Evolutionary conservation across 331 rosid genomes (phyloP), one percentile per base, ranked within the genome.

Genomic region (Acacia concinna): DNA sequence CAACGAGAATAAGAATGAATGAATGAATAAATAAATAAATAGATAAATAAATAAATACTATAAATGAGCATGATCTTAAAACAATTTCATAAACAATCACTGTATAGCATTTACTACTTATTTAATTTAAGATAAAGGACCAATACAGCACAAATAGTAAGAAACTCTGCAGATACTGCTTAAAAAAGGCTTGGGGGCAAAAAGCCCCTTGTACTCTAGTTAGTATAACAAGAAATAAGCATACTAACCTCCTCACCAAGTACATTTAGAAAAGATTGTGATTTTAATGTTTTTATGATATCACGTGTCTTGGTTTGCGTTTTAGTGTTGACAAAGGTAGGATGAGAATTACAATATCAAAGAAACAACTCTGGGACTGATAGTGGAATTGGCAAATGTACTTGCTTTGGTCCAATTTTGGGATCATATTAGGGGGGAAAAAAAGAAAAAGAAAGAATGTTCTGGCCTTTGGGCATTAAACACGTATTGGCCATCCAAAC

Each of bases 401-500:
- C 57, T 47, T 49, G 57, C 25, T 49, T 20, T 49, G 57, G 60
- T 8, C 60, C 13, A 52, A 52, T 52, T 52, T 20, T 21, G 30
- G 27, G 60, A 52, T 52, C 60, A 52, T 28, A 52, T 52, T 52
- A n/a, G n/a, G n/a, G n/a, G n/a, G 28, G 30, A 52, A 6, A 52
- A 52, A 52, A n/a, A 21, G 4, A 52, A 52, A 52, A n/a, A 21
- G 4, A 52, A 52, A 52, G 27, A 52, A 20, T 49, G 57, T 20
- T 20, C n/a, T 47, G 7, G 54, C 54, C 54, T 17, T 13, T 47
- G 23, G 27, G 2, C 23, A 25, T n/a, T 51, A 11, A n/a, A 20
- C 59, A 51, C 4, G 31, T 54, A 43, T 75, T 59, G 40, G n/a
- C 43, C 35, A 54, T 74, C 63, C 64, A 74, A 73, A 71, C 41